Percentiles rank a stretch among this genome's conserved stretches.
phyloP scores from a whole-genome alignment of 228 moss, liverwort and hornwort genomes.

The Sphagnum magellanicum region DNA sequence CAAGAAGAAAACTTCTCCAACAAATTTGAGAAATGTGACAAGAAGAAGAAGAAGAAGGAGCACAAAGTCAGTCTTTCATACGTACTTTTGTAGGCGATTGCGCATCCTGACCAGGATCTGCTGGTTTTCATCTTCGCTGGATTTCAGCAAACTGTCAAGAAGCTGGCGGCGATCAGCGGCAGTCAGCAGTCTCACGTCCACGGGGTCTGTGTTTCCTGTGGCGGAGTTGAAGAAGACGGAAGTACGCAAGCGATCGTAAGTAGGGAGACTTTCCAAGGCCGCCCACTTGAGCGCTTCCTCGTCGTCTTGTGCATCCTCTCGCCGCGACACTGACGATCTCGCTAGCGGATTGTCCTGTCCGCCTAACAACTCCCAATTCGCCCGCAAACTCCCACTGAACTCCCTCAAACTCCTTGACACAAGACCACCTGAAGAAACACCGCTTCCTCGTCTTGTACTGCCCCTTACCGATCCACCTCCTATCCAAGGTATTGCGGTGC shows the following conservation, averaged over 20 bases:
- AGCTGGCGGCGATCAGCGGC: conserved; percentile 23
- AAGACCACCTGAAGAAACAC: no score
- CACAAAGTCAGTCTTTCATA: background rate
- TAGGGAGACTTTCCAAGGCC: conserved; percentile 54
- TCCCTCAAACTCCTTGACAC: conserved; percentile 14
- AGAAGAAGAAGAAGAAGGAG: no score
- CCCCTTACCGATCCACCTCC: no score
- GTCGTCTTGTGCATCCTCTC: conserved; percentile 7
- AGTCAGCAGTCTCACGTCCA: conserved; percentile 33
- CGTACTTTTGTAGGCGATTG: conserved; percentile 2
- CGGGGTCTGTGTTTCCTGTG: conserved; percentile 21
- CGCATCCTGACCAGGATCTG: conserved; percentile 29
- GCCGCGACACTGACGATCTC: background rate
- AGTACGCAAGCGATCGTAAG: conserved; percentile 33
- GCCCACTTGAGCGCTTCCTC: conserved; percentile 48
- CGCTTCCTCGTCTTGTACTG: no score
- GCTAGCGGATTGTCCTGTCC: conserved; percentile 13
- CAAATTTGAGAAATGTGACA: no score
- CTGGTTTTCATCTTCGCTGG: conserved; percentile 12
- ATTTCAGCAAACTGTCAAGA: conserved; percentile 12
- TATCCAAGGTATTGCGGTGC: no score
- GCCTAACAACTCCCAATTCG: conserved; percentile 5
- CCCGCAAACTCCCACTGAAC: background rate
- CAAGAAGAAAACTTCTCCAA: no score
- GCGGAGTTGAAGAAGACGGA: conserved; percentile 26